Base-by-base conservation (phyloP, 2,329 filamentous ascomycete genomes). In the Aspergillus brasiliensis region DNA sequence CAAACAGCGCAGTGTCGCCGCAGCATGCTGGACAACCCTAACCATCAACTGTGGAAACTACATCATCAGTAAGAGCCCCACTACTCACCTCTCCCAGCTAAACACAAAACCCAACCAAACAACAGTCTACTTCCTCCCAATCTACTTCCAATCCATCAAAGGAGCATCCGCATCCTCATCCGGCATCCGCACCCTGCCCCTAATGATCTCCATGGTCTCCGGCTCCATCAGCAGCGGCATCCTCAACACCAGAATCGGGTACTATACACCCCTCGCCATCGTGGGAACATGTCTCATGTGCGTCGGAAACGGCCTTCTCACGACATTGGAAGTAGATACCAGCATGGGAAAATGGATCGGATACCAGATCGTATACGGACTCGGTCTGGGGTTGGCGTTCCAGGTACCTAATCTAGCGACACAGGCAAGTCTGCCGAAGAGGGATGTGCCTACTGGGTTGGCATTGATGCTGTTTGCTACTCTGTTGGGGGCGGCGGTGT, bases 101-200 rank as follows among this genome's bases (percentile, higher is more conserved):
- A 1, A 25, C 25, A 1, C 4, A 25, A 5, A 6, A 25, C 4
- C 25, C 7, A 25, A 25, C 25, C 25, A 25, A 6, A 25, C 11
- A 4, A 8, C 49, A 11, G 38, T 51, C 1, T 78, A 74, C 51
- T 77, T 75, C 64, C 60, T 81, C 7, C 78, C 78, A 0, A 74
- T 80, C 48, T 82, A 77, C 73, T 82, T 82, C 62, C 80, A 83
- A 64, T 78, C 77, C n/a, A 75, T 81, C 59, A 76, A 79, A 58
- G 75, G 74, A 7, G 70, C 70, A n/a, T 70, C 71, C 1, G 78
- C 80, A 8, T 72, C 77, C 31, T 71, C 78, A 37, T 79, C 76
- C 23, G 80, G 80, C 17, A 78, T 82, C 47, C 73, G 73, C 57
- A 73, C 68, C 56, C 60, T 78, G 2, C 75, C 76, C 15, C 67